These are phyloP conservation scores for Asclepias syriaca DNA, from an alignment of 257 asterid genomes.

Conservation along the genomic window DNA sequence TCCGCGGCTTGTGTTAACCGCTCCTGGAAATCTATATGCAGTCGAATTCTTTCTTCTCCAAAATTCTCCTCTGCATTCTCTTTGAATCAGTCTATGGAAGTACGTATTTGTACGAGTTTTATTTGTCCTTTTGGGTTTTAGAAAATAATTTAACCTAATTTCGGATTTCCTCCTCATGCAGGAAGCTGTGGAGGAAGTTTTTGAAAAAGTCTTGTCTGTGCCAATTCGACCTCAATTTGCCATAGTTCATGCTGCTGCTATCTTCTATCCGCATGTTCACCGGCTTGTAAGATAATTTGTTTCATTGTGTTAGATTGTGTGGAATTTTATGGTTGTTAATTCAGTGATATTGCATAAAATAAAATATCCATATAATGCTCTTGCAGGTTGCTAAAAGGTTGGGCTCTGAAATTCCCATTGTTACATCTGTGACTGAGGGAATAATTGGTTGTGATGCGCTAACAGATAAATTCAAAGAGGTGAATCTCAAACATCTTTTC, in stretches of 20 bases:
- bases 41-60: slow-evolving; percentile 54
- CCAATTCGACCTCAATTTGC: slow-evolving; percentile 82
- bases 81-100: slow-evolving; percentile 48
- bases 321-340: neutral
- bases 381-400: slow-evolving; percentile 53
- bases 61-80: slow-evolving; percentile 67
- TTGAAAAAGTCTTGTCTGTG: slow-evolving; percentile 55
- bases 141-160: neutral
- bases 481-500: slow-evolving; percentile 10
- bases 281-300: slow-evolving; percentile 33
- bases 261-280: slow-evolving; percentile 38
- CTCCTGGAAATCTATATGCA: slow-evolving; percentile 62
- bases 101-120: slow-evolving; percentile 6
- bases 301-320: neutral
- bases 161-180: slow-evolving; percentile 12
- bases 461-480: slow-evolving; percentile 59
- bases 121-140: neutral
- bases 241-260: slow-evolving; percentile 59
- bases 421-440: slow-evolving; percentile 53
- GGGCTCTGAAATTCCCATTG: slow-evolving; percentile 47
- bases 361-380: slow-evolving; percentile 1
- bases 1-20: slow-evolving; percentile 78
- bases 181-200: slow-evolving; percentile 73
- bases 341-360: neutral
- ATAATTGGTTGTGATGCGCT: slow-evolving; percentile 56